Evolutionary conservation across 2,329 filamentous ascomycete species (phyloP).

Genomic region (Venturia aucupariae): DNA sequence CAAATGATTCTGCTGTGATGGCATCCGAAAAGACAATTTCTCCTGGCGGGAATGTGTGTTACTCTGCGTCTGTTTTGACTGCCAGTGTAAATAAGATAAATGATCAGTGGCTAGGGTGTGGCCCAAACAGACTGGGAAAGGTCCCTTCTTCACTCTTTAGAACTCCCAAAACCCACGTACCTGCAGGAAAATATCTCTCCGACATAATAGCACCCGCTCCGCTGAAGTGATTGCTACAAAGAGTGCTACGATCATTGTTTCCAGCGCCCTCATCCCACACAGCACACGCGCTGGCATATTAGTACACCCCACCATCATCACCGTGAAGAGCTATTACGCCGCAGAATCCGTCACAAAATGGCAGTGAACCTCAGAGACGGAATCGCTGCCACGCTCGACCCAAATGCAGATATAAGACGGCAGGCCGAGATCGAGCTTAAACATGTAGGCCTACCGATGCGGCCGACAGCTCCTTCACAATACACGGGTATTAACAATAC

Average conservation of each 20-base stretch:
- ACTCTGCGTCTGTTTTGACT: background rate
- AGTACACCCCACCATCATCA: background rate
- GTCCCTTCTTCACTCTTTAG: background rate
- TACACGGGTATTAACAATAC: background rate
- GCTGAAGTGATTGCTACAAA: background rate
- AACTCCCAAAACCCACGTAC: background rate
- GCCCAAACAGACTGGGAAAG: background rate
- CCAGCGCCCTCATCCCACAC: background rate
- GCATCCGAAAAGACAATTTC: background rate
- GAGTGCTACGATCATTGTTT: background rate
- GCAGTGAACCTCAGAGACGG: conserved; percentile 46
- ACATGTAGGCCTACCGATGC: conserved; percentile 47
- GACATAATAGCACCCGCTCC: background rate
- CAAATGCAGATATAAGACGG: conserved; percentile 65
- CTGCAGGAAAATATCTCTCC: background rate
- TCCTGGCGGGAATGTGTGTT: background rate
- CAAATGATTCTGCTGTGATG: background rate
- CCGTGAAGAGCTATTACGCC: background rate
- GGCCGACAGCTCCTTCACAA: background rate
- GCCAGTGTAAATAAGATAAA: background rate
- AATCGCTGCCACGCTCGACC: conserved; percentile 65
- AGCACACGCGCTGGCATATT: conserved; percentile 6
- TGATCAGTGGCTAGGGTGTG: background rate
- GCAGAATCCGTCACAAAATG: background rate
- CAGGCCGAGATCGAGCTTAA: conserved; percentile 74